These are phyloP conservation scores for Talinum fruticosum DNA, from an alignment of 148 eudicot genomes.

Conservation along the genomic window DNA sequence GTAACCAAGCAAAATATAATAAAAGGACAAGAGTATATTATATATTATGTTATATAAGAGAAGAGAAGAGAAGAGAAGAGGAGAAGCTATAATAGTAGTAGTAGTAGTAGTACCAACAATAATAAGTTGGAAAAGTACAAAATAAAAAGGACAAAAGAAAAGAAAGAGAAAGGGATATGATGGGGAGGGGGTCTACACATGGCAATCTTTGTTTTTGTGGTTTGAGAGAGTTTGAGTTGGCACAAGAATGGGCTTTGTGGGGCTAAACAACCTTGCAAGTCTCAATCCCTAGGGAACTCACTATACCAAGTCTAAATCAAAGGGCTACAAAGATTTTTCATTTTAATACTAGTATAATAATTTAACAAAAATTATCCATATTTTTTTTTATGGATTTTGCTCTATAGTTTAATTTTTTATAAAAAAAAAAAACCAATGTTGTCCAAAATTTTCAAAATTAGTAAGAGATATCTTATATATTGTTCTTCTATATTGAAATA, in stretches of 20 bases:
- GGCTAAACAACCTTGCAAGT: slow-evolving; percentile 26
- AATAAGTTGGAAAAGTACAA: slow-evolving; percentile 10
- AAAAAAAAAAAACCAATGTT: too few species aligned
- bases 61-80: too few species aligned
- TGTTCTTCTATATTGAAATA: too few species aligned
- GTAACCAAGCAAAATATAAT: slow-evolving; percentile 7
- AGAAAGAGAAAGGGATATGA: neutral
- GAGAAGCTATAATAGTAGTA: neutral
- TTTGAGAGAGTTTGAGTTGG: slow-evolving; percentile 30
- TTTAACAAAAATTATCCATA: neutral
- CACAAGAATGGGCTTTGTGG: slow-evolving; percentile 36
- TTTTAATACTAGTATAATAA: too few species aligned
- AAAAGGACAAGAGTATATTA: slow-evolving; percentile 21
- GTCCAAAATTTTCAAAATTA: too few species aligned
- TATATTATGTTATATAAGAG: neutral
- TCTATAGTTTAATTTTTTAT: neutral
- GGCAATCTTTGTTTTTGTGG: slow-evolving; percentile 19
- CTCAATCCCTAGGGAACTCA: slow-evolving; percentile 12
- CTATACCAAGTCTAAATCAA: neutral
- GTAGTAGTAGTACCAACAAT: neutral
- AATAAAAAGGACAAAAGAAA: slow-evolving; percentile 12
- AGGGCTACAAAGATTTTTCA: neutral
- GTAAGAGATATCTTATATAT: too few species aligned
- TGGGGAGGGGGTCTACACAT: slow-evolving; percentile 20
- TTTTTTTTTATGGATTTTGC: neutral